Evolutionary conservation across 495 filamentous ascomycete genomes (phyloP).

Genomic region (Aspergillus diversus): DNA sequence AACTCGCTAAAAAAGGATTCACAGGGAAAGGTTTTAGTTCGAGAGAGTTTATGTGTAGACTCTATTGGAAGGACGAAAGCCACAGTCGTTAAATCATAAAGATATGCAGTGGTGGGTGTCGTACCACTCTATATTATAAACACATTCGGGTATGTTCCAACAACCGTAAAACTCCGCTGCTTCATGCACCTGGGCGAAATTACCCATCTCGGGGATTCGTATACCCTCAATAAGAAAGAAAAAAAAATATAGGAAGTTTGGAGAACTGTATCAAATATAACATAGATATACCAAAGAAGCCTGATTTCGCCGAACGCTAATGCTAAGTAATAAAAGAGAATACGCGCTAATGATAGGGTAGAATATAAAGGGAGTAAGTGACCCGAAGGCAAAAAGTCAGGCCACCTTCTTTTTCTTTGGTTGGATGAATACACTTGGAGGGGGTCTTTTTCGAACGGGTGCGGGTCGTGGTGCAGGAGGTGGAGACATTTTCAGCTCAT

Average conservation of each 20-base stretch:
- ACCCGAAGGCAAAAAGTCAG: conserved; percentile 6
- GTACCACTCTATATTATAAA: neutral
- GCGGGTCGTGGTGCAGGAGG: conserved; percentile 25
- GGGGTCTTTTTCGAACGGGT: conserved; percentile 36
- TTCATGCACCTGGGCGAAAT: neutral
- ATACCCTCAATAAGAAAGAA: neutral
- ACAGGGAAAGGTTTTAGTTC: neutral
- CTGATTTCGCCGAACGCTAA: conserved; percentile 1
- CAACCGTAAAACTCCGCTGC: neutral
- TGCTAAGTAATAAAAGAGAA: neutral
- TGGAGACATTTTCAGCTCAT: conserved; percentile 16
- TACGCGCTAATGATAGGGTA: conserved; percentile 1
- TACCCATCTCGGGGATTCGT: neutral
- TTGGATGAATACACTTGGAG: conserved; percentile 45
- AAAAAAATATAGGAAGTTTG: neutral
- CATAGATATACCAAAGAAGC: neutral
- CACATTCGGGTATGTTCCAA: neutral
- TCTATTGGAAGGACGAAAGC: no score
- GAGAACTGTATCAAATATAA: neutral
- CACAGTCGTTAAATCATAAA: no score
- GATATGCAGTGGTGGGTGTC: neutral
- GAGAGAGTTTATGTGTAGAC: no score
- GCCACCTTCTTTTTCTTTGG: conserved; percentile 40
- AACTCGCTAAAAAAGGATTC: neutral
- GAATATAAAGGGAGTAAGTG: neutral